Evolutionary conservation across 441 rosid species (phyloP).

Genomic region (Codiaeum variegatum): DNA sequence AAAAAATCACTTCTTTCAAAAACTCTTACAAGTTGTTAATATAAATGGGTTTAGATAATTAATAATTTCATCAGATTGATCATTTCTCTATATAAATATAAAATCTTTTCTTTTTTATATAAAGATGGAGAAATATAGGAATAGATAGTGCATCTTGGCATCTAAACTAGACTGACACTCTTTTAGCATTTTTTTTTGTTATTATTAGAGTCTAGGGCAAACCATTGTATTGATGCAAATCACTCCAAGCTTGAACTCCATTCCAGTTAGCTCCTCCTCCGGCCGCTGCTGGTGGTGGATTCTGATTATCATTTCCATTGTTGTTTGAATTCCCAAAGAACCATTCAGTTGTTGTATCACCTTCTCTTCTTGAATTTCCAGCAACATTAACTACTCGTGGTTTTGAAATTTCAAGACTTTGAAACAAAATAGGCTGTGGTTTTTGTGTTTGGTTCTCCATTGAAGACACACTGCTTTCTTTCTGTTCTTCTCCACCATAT

Average conservation of each 20-base stretch:
- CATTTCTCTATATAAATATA: not conserved
- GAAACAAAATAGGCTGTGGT: conserved; percentile 68
- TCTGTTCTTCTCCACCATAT: conserved; percentile 47
- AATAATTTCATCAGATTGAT: conserved; percentile 16
- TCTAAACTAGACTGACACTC: too few species aligned
- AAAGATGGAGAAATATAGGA: too few species aligned
- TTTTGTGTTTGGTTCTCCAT: conserved; percentile 41
- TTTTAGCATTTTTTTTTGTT: too few species aligned
- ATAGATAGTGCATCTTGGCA: too few species aligned
- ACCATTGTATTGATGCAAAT: conserved; percentile 59
- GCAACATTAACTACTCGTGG: conserved; percentile 27
- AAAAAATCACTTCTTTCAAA: conserved; percentile 13
- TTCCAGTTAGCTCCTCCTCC: conserved; percentile 37
- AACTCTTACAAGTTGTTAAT: conserved; percentile 33
- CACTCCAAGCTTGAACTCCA: conserved; percentile 63
- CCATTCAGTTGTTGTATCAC: conserved; percentile 60
- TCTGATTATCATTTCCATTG: conserved; percentile 34
- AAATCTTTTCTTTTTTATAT: not conserved
- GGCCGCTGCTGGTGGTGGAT: conserved; percentile 12
- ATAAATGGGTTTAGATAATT: conserved; percentile 22
- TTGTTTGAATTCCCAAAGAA: conserved; percentile 68
- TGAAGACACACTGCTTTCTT: conserved; percentile 35
- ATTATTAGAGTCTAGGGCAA: conserved; percentile 66
- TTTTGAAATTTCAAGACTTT: conserved; percentile 54
- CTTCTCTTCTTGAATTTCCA: conserved; percentile 40